A percentile compares a stretch with the other conserved stretches of the same genome.
These are phyloP conservation scores for Globisporangium perplexum DNA, from an alignment of 352 stramenopile species.

Conservation along the genomic window DNA sequence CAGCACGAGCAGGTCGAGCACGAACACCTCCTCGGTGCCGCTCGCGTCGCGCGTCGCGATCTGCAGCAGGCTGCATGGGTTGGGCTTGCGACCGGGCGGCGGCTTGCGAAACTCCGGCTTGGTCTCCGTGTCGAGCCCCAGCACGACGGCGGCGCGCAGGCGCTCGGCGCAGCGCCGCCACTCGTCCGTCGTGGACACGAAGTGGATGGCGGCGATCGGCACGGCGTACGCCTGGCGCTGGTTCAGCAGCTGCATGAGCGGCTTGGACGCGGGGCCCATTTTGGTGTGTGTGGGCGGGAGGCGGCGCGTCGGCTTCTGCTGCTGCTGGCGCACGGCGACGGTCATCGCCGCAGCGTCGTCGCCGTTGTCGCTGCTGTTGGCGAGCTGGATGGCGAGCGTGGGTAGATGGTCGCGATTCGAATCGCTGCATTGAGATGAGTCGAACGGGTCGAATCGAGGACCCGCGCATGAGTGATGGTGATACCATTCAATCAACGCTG, in stretches of 20 bases:
- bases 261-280: slow-evolving; percentile 14
- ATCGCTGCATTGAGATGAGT: neutral
- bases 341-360: neutral
- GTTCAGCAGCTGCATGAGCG: slow-evolving; percentile 39
- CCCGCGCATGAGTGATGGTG: neutral
- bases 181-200: slow-evolving; percentile 37
- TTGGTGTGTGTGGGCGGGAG: neutral
- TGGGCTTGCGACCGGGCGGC: slow-evolving; percentile 22
- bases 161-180: slow-evolving; percentile 46
- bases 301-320: neutral
- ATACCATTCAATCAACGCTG: neutral
- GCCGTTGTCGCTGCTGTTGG: neutral
- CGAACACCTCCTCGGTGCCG: slow-evolving; percentile 59
- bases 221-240: slow-evolving; percentile 52
- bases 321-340: neutral
- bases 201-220: slow-evolving; percentile 31
- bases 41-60: slow-evolving; percentile 49
- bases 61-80: slow-evolving; percentile 54
- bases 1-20: slow-evolving; percentile 63
- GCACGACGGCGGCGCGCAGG: slow-evolving; percentile 36
- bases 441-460: neutral
- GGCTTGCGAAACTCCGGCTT: slow-evolving; percentile 33
- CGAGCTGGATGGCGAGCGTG: neutral
- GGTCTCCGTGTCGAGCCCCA: slow-evolving; percentile 77
- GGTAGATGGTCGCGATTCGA: neutral